These are phyloP conservation scores for Trichoderma orchidacearum DNA, from an alignment of 495 filamentous ascomycete species.

Conservation along the genomic window DNA sequence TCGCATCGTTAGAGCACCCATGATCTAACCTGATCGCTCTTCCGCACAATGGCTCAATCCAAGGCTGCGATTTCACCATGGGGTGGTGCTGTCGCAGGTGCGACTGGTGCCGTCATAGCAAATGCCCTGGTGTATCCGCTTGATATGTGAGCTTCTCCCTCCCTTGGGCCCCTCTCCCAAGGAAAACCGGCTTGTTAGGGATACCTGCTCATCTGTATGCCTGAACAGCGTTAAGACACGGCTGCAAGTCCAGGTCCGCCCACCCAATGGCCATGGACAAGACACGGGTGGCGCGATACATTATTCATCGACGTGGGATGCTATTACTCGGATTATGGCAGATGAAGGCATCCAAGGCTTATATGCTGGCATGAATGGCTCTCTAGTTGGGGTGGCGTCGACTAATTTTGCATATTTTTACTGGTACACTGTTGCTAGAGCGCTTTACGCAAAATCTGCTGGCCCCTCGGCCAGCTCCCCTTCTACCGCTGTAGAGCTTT, in stretches of 20 bases:
- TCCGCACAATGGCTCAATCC: constrained; percentile 58
- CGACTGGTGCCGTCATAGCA: constrained; percentile 84
- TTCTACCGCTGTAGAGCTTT: constrained; percentile 73
- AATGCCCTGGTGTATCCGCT: constrained; percentile 95
- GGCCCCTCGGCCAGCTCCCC: constrained; percentile 44
- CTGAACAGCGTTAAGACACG: constrained; percentile 76
- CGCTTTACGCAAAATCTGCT: constrained; percentile 60
- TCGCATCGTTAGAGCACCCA: no score
- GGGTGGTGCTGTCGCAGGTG: constrained; percentile 85
- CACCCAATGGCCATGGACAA: constrained; percentile 23
- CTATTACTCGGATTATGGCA: constrained; percentile 70
- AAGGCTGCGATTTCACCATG: constrained; percentile 81
- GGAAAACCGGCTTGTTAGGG: no score
- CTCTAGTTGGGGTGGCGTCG: constrained; percentile 82
- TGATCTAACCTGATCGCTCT: background rate
- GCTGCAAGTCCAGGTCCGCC: constrained; percentile 89
- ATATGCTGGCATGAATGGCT: constrained; percentile 78
- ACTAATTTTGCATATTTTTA: constrained; percentile 99
- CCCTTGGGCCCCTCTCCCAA: background rate
- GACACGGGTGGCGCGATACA: constrained; percentile 39
- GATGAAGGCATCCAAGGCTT: constrained; percentile 73
- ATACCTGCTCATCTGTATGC: background rate
- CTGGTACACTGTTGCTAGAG: constrained; percentile 89
- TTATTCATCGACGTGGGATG: constrained; percentile 78
- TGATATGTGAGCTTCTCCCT: constrained; percentile 60